A percentile compares a stretch with the other conserved stretches of the same genome.
These are phyloP conservation scores for Teratosphaeria gauchensis DNA, from an alignment of 2,329 filamentous ascomycete genomes.

Conservation along the genomic window DNA sequence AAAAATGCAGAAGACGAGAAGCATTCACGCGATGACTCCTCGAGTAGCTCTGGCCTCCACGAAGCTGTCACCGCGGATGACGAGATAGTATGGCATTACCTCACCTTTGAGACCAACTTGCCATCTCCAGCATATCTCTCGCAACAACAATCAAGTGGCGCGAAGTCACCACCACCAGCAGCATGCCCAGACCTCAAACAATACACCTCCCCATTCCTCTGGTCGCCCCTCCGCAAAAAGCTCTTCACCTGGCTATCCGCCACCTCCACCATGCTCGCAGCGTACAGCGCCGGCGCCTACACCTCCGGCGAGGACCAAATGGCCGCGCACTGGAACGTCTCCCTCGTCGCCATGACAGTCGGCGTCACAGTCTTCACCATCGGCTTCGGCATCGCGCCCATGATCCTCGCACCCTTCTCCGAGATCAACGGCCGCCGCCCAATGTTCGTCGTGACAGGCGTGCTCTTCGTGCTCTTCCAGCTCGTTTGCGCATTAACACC, in stretches of 20 bases:
- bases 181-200: constrained; percentile 54
- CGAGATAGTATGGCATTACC: constrained; percentile 46
- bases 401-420: constrained; percentile 78
- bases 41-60: neutral
- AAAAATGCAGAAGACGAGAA: neutral
- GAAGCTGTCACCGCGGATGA: constrained; percentile 9
- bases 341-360: constrained; percentile 54
- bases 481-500: constrained; percentile 63
- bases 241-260: constrained; percentile 65
- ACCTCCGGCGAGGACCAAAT: constrained; percentile 60
- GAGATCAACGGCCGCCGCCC: constrained; percentile 82
- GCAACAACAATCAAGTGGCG: constrained; percentile 13
- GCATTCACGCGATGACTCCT: neutral
- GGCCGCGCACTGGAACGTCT: constrained; percentile 54
- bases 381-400: constrained; percentile 74
- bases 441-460: constrained; percentile 65
- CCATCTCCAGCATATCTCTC: constrained; percentile 35
- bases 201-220: constrained; percentile 62
- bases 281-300: constrained; percentile 74
- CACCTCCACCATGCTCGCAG: constrained; percentile 64
- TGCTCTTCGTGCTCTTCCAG: constrained; percentile 62
- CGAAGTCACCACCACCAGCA: constrained; percentile 34
- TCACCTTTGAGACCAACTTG: constrained; percentile 52
- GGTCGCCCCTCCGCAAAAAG: constrained; percentile 60
- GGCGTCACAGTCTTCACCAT: constrained; percentile 75